Evolutionary conservation across 2,329 filamentous ascomycete species (phyloP), one percentile per base, ranked within the genome.

Genomic region (Paraconiothyrium brasiliense): DNA sequence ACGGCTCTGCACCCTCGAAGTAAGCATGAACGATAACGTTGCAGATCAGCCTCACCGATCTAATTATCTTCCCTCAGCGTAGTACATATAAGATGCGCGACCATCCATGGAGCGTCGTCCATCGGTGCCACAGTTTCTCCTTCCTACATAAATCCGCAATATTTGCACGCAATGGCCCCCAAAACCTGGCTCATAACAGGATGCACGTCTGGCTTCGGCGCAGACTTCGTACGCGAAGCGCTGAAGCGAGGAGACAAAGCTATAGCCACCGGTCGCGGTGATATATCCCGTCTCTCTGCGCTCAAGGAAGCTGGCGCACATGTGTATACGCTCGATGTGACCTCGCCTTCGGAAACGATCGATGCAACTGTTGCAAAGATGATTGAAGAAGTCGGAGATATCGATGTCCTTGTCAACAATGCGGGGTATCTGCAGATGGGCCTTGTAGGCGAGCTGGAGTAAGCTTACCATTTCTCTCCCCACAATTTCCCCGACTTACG

Each of bases 331-430:
- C 41, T 44, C 41, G 41, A 44, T 22, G 41, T 44, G 8, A 44
- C 41, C 11, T 16, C 41, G 14, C 41, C 41, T 2, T 8, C 20
- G 16, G 41, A 44, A 4, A 44, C 41, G 2, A 22, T 30, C 22
- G 10, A 48, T 3, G 22, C 11, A 3, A 48, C 46, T n/a, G 22
- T 48, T 30, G 46, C 46, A 11, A 16, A 13, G 11, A 48, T 48
- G 22, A 48, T 48, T 32, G 22, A 48, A 48, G 46, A 48, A 16
- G 27, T 30, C 27, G 46, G 46, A 10, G 27, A 27, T 14, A 48
- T 48, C 6, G 46, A 48, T 30, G 22, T 48, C 13, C 46, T 48
- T 6, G 46, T 48, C 46, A 48, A 48, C 13, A 48, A 48, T 16
- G 46, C 46, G 7, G 46, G 46, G 11, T 48, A 48, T 32, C 9